Evolutionary conservation across 306 rosid species (phyloP).

Genomic region (Calophaca sinica): DNA sequence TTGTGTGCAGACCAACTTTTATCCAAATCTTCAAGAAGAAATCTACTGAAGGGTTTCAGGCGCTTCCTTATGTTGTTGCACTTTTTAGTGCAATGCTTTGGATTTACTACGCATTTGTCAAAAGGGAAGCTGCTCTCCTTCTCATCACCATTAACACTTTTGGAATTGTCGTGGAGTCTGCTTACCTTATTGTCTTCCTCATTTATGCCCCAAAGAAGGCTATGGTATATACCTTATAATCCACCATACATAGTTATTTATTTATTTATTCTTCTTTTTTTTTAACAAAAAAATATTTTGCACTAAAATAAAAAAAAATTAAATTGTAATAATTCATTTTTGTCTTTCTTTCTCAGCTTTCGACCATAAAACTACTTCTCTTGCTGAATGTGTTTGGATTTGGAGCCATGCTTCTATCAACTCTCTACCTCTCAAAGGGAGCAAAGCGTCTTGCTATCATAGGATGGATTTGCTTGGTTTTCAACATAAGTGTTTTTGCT

Average conservation of each 20-base stretch:
- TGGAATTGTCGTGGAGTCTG: conserved; percentile 74
- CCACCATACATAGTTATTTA: not conserved
- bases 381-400: conserved; percentile 76
- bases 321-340: not conserved
- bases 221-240: conserved; percentile 62
- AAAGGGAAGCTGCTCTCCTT: conserved; percentile 66
- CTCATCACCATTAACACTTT: conserved; percentile 88
- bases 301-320: not conserved
- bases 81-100: conserved; percentile 87
- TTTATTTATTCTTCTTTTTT: not conserved
- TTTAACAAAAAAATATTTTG: not conserved
- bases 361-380: conserved; percentile 61
- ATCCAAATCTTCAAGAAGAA: conserved; percentile 79
- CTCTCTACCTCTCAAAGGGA: conserved; percentile 65
- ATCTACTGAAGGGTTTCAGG: conserved; percentile 79
- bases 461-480: conserved; percentile 89
- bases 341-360: conserved; percentile 53
- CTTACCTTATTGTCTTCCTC: conserved; percentile 66
- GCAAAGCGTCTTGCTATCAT: conserved; percentile 65
- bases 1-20: conserved; percentile 78
- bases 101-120: conserved; percentile 86
- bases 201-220: conserved; percentile 66
- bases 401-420: conserved; percentile 75
- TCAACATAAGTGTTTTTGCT: conserved; percentile 82
- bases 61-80: conserved; percentile 86